These are phyloP conservation scores for Dictyostelium brefeldianum DNA, from an alignment of 78 protist genomes.

Conservation along the genomic window DNA sequence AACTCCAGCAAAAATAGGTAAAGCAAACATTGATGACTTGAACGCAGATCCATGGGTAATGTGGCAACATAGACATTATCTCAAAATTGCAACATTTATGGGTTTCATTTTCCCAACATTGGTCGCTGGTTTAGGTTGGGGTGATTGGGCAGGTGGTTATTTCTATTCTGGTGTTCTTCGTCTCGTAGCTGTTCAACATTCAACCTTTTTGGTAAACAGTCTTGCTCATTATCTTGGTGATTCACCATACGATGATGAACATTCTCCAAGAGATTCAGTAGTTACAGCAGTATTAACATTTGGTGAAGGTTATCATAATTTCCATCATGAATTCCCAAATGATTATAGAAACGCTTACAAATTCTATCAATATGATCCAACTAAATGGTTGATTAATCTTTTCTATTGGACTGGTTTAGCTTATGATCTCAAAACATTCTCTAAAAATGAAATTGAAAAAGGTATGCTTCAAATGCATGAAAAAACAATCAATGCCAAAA, in stretches of 20 bases:
- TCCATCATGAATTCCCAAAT: constrained; percentile 93
- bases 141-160: constrained; percentile 90
- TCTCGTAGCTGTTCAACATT: constrained; percentile 85
- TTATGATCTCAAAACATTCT: constrained; percentile 51
- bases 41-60: constrained; percentile 61
- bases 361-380: constrained; percentile 89
- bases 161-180: constrained; percentile 80
- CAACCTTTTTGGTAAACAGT: constrained; percentile 92
- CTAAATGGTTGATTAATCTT: constrained; percentile 89
- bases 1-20: constrained; percentile 71
- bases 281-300: constrained; percentile 89
- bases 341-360: constrained; percentile 92
- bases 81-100: constrained; percentile 56
- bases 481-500: neutral
- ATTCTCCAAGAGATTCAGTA: constrained; percentile 79
- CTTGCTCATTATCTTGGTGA: constrained; percentile 91
- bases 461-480: constrained; percentile 78
- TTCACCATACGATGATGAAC: constrained; percentile 76
- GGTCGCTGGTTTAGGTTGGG: constrained; percentile 84
- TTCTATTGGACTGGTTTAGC: constrained; percentile 75
- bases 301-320: constrained; percentile 96
- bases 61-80: constrained; percentile 89
- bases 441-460: constrained; percentile 80
- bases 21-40: constrained; percentile 81
- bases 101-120: constrained; percentile 83